Percentiles rank a stretch among this genome's conserved stretches.
Evolutionary conservation across 257 asterid species (phyloP).

Genomic region (Nemophila menziesii): DNA sequence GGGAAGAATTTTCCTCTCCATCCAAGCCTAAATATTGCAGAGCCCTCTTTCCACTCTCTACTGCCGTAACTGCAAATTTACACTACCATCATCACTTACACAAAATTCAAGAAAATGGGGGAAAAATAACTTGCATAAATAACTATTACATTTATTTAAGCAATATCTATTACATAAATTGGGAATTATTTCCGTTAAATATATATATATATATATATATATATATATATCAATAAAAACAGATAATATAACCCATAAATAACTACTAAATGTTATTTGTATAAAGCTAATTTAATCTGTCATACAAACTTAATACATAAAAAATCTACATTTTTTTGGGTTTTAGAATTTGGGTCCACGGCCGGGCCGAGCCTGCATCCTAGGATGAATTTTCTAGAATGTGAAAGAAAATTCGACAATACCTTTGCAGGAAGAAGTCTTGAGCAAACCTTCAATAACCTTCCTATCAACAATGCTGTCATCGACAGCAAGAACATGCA

Average conservation of each 20-base stretch:
- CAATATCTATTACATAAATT: too few relatives aligned
- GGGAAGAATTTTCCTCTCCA: conserved; percentile 19
- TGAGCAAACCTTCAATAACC: conserved; percentile 59
- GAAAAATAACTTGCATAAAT: too few relatives aligned
- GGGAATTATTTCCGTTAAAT: too few relatives aligned
- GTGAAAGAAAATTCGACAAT: background rate
- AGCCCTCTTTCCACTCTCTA: conserved; percentile 52
- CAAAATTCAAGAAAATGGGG: background rate
- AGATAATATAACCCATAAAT: background rate
- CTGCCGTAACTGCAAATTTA: conserved; percentile 42
- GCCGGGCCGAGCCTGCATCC: too few relatives aligned
- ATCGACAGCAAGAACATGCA: conserved; percentile 87
- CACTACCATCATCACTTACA: background rate
- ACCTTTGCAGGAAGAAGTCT: conserved; percentile 78
- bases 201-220: too few relatives aligned
- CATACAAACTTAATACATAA: too few relatives aligned
- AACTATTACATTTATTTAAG: too few relatives aligned
- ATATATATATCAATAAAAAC: too few relatives aligned
- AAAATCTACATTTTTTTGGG: too few relatives aligned
- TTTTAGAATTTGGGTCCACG: too few relatives aligned
- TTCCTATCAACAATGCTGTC: conserved; percentile 67
- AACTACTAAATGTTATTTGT: background rate
- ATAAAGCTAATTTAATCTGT: too few relatives aligned
- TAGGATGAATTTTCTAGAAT: too few relatives aligned
- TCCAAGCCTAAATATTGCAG: conserved; percentile 38